Conservation (phyloP, 371 early-diverging fungal genomes). For the Rhizomucor miehei region DNA sequence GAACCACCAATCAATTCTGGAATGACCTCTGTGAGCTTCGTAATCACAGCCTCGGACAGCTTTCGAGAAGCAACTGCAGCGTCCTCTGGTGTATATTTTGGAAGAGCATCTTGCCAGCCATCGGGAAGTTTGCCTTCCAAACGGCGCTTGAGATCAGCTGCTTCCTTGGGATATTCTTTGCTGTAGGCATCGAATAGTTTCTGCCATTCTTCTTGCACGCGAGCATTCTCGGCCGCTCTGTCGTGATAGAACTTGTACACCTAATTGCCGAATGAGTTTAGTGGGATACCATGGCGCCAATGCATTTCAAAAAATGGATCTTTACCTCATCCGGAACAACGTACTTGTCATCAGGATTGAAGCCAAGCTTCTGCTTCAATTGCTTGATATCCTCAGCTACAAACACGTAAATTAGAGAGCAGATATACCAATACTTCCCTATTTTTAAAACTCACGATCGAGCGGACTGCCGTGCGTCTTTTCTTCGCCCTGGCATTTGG, state of each 20-base stretch:
- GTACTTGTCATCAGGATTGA: conserved; percentile 77
- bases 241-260: conserved; percentile 65
- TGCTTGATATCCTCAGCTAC: conserved; percentile 82
- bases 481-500: conserved; percentile 83
- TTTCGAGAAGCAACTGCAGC: conserved; percentile 91
- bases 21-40: conserved; percentile 72
- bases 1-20: conserved; percentile 97
- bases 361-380: conserved; percentile 85
- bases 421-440: not conserved
- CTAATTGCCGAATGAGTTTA: conserved; percentile 1
- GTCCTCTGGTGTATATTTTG: conserved; percentile 78
- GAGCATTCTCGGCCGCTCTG: conserved; percentile 54
- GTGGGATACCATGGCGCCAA: no score
- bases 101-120: conserved; percentile 71
- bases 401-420: not conserved
- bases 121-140: conserved; percentile 71
- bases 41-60: conserved; percentile 80
- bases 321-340: conserved; percentile 60
- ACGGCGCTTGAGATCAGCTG: conserved; percentile 79
- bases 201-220: conserved; percentile 76
- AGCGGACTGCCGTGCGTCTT: conserved; percentile 93
- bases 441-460: conserved; percentile 42
- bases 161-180: conserved; percentile 62
- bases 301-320: no score
- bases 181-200: conserved; percentile 64